Conservation (phyloP, 2,329 filamentous ascomycete genomes). For the Colletotrichum truncatum region DNA sequence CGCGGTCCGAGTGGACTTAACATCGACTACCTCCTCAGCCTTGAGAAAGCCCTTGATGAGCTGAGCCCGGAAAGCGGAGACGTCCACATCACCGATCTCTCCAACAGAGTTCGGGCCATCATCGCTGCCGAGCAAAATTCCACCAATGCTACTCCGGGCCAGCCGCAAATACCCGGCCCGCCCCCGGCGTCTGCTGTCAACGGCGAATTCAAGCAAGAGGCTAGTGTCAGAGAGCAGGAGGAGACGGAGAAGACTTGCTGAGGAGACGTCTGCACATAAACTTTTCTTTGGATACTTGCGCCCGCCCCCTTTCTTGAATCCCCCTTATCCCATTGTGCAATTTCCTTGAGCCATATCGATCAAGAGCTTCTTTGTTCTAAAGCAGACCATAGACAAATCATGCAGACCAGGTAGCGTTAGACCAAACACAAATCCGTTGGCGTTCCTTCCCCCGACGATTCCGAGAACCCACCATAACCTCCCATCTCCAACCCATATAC, state of each 20-base stretch:
- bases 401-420: conserved; percentile 15
- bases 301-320: neutral
- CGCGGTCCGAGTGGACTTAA: conserved; percentile 89
- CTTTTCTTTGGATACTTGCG: neutral
- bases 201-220: conserved; percentile 35
- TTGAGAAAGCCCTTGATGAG: conserved; percentile 78
- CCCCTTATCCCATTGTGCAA: neutral
- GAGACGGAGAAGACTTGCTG: conserved; percentile 60
- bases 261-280: conserved; percentile 23
- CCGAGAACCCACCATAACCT: neutral
- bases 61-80: conserved; percentile 83
- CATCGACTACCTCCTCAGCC: conserved; percentile 84
- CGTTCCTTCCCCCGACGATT: neutral
- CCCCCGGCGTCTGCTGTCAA: conserved; percentile 7
- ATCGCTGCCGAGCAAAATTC: conserved; percentile 44
- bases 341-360: neutral
- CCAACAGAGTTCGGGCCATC: conserved; percentile 73
- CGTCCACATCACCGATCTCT: conserved; percentile 85
- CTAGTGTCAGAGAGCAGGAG: conserved; percentile 59
- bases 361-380: neutral
- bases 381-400: conserved; percentile 24
- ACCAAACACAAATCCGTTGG: conserved; percentile 16
- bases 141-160: conserved; percentile 1
- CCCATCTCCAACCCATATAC: neutral
- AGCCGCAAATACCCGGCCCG: conserved; percentile 9